phyloP scores from a whole-genome alignment of 768 basidiomycete genomes.

The Boletellus sp. region DNA sequence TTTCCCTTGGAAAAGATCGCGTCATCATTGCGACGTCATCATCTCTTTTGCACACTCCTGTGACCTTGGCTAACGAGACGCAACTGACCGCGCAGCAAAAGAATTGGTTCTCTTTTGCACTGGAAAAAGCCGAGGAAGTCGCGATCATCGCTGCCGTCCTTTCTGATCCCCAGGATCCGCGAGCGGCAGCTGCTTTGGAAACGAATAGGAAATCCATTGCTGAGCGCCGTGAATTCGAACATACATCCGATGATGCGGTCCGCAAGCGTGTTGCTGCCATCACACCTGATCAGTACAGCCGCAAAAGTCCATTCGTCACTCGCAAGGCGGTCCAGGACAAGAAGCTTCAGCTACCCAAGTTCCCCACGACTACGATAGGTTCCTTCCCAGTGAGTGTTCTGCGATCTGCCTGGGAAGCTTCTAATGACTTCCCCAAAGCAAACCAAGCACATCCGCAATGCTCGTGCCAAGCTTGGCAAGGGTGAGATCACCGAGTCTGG shows the following conservation, averaged over 20 bases:
- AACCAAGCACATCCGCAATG: constrained; percentile 98
- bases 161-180: constrained; percentile 77
- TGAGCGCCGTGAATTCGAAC: constrained; percentile 93
- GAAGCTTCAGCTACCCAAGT: constrained; percentile 87
- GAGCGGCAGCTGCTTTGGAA: constrained; percentile 71
- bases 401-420: not conserved
- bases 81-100: constrained; percentile 85
- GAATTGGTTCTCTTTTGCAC: constrained; percentile 98
- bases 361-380: constrained; percentile 98
- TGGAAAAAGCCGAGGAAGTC: constrained; percentile 94
- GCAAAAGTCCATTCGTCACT: constrained; percentile 82
- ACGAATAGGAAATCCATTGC: constrained; percentile 87
- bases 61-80: constrained; percentile 89
- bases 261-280: constrained; percentile 94
- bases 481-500: constrained; percentile 78
- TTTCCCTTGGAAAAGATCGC: constrained; percentile 77
- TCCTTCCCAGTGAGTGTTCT: constrained; percentile 81
- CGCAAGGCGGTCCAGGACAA: constrained; percentile 88
- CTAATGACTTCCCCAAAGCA: constrained; percentile 48
- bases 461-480: constrained; percentile 94
- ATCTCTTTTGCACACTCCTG: constrained; percentile 96
- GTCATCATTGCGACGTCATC: constrained; percentile 95
- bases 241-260: constrained; percentile 87
- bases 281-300: constrained; percentile 79
- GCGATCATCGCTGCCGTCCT: constrained; percentile 80